Conservation (phyloP, 805 yeast species). For the Ogataea philodendri region DNA sequence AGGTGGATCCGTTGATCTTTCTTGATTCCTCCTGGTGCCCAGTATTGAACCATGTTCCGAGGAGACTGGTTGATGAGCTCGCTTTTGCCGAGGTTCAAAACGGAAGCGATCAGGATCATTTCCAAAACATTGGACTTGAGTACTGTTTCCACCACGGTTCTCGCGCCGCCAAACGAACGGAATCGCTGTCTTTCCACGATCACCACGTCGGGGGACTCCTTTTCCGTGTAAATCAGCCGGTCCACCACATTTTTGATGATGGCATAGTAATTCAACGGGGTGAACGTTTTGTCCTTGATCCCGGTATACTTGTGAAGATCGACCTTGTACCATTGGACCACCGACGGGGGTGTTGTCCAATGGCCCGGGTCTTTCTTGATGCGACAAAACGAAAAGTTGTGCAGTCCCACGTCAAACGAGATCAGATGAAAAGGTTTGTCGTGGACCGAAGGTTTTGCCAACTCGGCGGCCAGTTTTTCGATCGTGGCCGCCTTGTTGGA, state of each 20-base stretch:
- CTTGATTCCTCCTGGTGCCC: conserved; percentile 24
- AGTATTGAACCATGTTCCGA: conserved; percentile 31
- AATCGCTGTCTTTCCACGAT: conserved; percentile 58
- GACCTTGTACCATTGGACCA: conserved; percentile 35
- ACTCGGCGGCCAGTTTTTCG: conserved; percentile 5
- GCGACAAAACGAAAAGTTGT: conserved; percentile 34
- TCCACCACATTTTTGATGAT: conserved; percentile 23
- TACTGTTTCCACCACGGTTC: conserved; percentile 49
- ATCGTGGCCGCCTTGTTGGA: conserved; percentile 16
- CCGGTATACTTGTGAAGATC: conserved; percentile 28
- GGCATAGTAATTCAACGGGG: conserved; percentile 29
- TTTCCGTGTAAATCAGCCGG: conserved; percentile 17
- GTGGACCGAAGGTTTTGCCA: conserved; percentile 9
- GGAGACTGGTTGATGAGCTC: conserved; percentile 28
- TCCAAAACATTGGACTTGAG: conserved; percentile 55
- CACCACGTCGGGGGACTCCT: conserved; percentile 40
- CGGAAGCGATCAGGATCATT: conserved; percentile 38
- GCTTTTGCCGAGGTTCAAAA: conserved; percentile 15
- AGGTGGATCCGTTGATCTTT: conserved; percentile 27
- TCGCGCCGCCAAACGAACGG: conserved; percentile 46
- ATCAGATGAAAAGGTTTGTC: conserved; percentile 22
- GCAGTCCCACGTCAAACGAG: conserved; percentile 36
- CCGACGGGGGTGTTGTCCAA: conserved; percentile 11
- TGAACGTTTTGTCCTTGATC: conserved; percentile 20
- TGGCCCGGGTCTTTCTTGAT: conserved; percentile 12